Percentiles rank a stretch among this genome's conserved stretches.
These are phyloP conservation scores for Leishmania turanica DNA, from an alignment of 208 protist genomes.

Conservation along the genomic window DNA sequence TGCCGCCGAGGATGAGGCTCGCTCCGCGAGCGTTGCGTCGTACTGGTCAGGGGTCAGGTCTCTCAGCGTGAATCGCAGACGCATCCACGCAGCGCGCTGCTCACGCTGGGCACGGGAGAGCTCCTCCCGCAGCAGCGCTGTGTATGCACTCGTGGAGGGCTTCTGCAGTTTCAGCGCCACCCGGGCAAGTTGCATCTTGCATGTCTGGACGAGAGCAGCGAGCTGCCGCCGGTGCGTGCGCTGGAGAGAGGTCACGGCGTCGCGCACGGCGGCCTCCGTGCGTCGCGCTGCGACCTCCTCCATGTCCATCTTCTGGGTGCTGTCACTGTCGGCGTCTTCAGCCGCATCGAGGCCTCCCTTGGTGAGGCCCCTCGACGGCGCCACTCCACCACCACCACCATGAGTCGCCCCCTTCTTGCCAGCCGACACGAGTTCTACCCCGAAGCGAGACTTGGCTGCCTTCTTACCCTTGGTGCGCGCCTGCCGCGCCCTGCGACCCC, in stretches of 20 bases:
- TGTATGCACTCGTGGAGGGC: conserved; percentile 43
- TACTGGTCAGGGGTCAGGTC: conserved; percentile 31
- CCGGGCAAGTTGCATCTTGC: conserved; percentile 29
- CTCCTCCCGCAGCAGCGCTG: conserved; percentile 42
- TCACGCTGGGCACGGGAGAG: conserved; percentile 26
- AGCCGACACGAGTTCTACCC: background rate
- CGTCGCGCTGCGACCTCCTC: conserved; percentile 2
- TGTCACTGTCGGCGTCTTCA: background rate
- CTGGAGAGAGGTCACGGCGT: conserved; percentile 14
- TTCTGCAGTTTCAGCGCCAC: conserved; percentile 47
- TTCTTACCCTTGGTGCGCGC: background rate
- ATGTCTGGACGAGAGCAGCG: conserved; percentile 15
- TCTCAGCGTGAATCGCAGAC: conserved; percentile 43
- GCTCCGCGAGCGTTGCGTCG: conserved; percentile 10
- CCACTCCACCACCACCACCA: background rate
- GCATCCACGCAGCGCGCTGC: conserved; percentile 29
- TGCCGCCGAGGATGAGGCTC: background rate
- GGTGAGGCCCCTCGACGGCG: background rate
- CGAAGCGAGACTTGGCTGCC: background rate
- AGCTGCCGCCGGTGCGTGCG: conserved; percentile 15
- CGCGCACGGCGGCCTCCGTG: conserved; percentile 18
- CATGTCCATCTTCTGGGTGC: background rate
- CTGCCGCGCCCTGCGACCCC: background rate
- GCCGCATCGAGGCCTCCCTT: background rate
- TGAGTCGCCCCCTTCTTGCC: background rate